Evolutionary conservation across 2,329 filamentous ascomycete species (phyloP), one percentile per base, ranked within the genome.

Genomic region (Elsinoe arachidis): DNA sequence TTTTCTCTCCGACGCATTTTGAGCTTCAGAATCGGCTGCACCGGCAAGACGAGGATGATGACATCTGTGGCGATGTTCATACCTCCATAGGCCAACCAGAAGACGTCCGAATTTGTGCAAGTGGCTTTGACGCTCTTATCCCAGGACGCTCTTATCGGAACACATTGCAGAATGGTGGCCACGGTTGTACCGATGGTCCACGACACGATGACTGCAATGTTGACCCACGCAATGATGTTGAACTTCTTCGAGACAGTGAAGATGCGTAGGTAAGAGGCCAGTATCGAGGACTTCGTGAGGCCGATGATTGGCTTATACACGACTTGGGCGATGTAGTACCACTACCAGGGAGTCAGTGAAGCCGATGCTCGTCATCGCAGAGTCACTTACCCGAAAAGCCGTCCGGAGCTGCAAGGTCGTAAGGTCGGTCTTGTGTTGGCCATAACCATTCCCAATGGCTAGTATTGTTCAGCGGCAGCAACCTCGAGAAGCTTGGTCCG

Each of bases 231-330:
- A 15, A 60, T 59, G 17, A 62, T 62, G 43, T 65, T 65, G 56
- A 71, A 70, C 26, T 49, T 46, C 12, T 38, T 5, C 46, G 51
- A 43, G 23, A 58, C 23, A 1, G 43, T 67, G 63, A 78, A 76
- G 49, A 78, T 70, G 37, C 74, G 74, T 19, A 75, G 71, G 61
- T 78, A 78, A 61, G 78, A 75, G 56, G 76, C 66, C n/a, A 78
- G 64, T 54, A 78, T 76, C 0, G 74, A 77, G 21, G 71, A 69
- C 66, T 78, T 77, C 39, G 74, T 74, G 58, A 70, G 35, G 17
- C 43, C 43, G 14, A 47, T 47, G 43, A 47, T 47, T 6, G 23
- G 23, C 21, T 47, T 47, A 15, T 47, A 47, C 14, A 47, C 43
- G 14, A 47, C 23, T 21, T 47, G 43, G 5, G 43, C 43, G 21